Percentiles rank a stretch among this genome's conserved stretches.
Evolutionary conservation across 2,329 filamentous ascomycete genomes (phyloP).

Genomic region (Didymella pomorum): DNA sequence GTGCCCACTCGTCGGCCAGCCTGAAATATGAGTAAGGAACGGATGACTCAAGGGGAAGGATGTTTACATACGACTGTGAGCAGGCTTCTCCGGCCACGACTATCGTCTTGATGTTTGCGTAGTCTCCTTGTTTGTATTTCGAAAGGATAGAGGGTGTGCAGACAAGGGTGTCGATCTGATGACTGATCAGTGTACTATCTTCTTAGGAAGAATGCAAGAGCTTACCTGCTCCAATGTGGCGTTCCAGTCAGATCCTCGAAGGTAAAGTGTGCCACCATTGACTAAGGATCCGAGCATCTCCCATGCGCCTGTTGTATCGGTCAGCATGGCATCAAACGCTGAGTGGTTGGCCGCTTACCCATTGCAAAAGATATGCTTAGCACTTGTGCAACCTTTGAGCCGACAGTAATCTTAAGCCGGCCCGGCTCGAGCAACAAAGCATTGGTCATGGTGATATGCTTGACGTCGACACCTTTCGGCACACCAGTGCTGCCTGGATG

Average conservation of each 20-base stretch:
- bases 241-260: slow-evolving; percentile 62
- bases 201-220: not conserved
- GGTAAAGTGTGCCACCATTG: slow-evolving; percentile 65
- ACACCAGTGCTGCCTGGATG: slow-evolving; percentile 59
- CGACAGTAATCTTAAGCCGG: slow-evolving; percentile 59
- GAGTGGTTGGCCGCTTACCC: slow-evolving; percentile 54
- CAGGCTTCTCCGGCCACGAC: slow-evolving; percentile 65
- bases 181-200: not conserved
- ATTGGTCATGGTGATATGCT: slow-evolving; percentile 64
- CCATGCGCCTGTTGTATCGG: slow-evolving; percentile 61
- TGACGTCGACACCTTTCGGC: slow-evolving; percentile 67
- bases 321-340: not conserved
- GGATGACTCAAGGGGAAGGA: not conserved
- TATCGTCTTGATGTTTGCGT: slow-evolving; percentile 61
- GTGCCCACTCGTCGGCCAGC: slow-evolving; percentile 65
- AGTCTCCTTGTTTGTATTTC: slow-evolving; percentile 59
- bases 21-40: slow-evolving; percentile 27
- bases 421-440: slow-evolving; percentile 61
- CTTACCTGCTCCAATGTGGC: slow-evolving; percentile 57
- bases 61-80: slow-evolving; percentile 50
- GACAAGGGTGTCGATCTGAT: slow-evolving; percentile 62
- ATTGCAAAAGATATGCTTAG: slow-evolving; percentile 69
- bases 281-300: slow-evolving; percentile 65
- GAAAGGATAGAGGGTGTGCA: slow-evolving; percentile 64
- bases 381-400: slow-evolving; percentile 63